Base-by-base conservation (phyloP, 2,329 filamentous ascomycete species). In the Pseudocercospora fuligena region DNA sequence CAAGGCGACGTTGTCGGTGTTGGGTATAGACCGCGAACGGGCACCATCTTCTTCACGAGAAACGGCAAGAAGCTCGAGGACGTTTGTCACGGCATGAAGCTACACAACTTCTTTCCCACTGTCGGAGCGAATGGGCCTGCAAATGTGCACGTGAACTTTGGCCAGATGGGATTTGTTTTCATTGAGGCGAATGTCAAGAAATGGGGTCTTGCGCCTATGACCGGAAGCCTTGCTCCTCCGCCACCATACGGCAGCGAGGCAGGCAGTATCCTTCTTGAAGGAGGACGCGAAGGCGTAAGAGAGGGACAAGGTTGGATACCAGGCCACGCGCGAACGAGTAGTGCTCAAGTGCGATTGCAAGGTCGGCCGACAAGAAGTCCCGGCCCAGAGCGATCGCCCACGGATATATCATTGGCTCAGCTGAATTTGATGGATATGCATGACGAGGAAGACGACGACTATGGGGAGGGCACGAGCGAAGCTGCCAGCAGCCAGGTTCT, bases 131-230 rank as follows among this genome's bases (percentile, higher is more conserved):
- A 95, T 76, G 95, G 95, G 0, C 95, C 95, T 16, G 94, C 92
- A 74, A 90, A 90, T 33, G 88, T 99, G 1, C 94, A 99, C 78
- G 95, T 98, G 77, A 99, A 99, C 79, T 96, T 99, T 78, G 95
- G 95, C 7, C 95, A 99, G 78, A 92, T 95, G 76, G 95, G 95
- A 36, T 99, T 98, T 77, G 95, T 99, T 58, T 99, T 98, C 77
- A 98, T 99, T 73, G 95, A 99, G 81, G 95, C 94, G 69, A 99
- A 99, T 75, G 95, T 99, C 67, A 99, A 99, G 88, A 99, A 98
- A 84, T 99, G 95, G 95, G 95, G 95, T 1, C 84, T 99, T 63
- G 95, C 95, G 57, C 95, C 95, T 5, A 96, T 96, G 87, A 97
- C 93, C 1, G 95, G 95, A 66, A 97, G 93, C 75, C 85, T 99